Percentiles rank a stretch among this genome's conserved stretches.
Evolutionary conservation across 345 rosid genomes (phyloP).

Genomic region (Clausena lansium): DNA sequence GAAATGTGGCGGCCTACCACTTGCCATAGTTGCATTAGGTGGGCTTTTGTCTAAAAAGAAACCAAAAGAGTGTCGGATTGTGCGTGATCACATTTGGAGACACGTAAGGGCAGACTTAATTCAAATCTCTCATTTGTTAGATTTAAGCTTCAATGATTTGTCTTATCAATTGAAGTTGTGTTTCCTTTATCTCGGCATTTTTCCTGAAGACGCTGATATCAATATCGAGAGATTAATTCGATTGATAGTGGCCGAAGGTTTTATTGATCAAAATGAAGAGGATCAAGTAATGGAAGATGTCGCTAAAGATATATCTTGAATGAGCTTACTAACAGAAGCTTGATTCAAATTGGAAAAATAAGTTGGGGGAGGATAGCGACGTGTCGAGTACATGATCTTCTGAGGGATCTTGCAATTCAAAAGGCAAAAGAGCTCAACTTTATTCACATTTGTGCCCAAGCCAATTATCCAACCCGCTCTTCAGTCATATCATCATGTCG

Average conservation of each 20-base stretch:
- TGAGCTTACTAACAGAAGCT: not conserved
- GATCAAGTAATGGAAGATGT: not conserved
- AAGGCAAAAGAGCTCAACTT: slow-evolving; percentile 12
- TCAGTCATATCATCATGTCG: not conserved
- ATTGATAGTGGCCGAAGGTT: not conserved
- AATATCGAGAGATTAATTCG: not conserved
- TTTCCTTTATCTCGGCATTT: not conserved
- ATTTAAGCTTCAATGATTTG: slow-evolving; percentile 1
- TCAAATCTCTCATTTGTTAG: not conserved
- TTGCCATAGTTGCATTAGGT: not conserved
- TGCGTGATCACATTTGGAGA: not conserved
- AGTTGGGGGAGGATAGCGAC: not conserved
- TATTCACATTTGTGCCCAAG: not conserved
- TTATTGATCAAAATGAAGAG: not conserved
- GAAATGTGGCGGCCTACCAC: slow-evolving; percentile 5
- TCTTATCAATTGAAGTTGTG: slow-evolving; percentile 7
- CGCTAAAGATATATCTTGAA: not conserved
- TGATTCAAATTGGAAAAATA: not conserved
- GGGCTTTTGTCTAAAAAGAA: slow-evolving; percentile 2
- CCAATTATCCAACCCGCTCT: not conserved
- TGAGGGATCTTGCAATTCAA: slow-evolving; percentile 3
- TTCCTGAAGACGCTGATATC: slow-evolving; percentile 1
- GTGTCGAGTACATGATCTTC: not conserved
- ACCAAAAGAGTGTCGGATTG: not conserved
- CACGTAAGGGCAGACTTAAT: not conserved